Percentiles rank a stretch among this genome's conserved stretches.
phyloP scores from a whole-genome alignment of 805 yeast genomes.

The Candida krabiensis region DNA sequence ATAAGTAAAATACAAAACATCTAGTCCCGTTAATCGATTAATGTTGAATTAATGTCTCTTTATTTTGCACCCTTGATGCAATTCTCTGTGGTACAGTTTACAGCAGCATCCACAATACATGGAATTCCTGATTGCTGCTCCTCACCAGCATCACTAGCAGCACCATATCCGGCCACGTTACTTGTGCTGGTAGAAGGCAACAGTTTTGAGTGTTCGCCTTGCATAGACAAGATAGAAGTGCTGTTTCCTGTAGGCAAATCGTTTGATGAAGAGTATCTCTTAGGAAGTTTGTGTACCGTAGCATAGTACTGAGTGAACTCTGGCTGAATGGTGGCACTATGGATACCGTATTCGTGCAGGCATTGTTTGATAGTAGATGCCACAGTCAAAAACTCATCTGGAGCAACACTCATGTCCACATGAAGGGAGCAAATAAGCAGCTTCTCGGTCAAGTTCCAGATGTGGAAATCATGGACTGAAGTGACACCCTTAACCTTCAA shows the following conservation, averaged over 20 bases:
- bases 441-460: conserved; percentile 93
- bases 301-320: conserved; percentile 58
- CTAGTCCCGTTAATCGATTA: too few relatives aligned
- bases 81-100: conserved; percentile 47
- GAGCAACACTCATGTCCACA: conserved; percentile 65
- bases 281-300: conserved; percentile 29
- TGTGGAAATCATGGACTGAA: conserved; percentile 92
- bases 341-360: conserved; percentile 81
- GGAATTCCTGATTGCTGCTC: conserved; percentile 33
- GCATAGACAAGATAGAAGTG: conserved; percentile 1
- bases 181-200: conserved; percentile 30
- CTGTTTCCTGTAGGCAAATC: conserved; percentile 7
- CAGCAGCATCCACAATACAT: conserved; percentile 55
- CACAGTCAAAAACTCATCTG: conserved; percentile 65
- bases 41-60: too few relatives aligned
- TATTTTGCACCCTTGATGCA: conserved; percentile 39
- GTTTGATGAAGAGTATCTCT: conserved; percentile 26
- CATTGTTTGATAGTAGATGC: conserved; percentile 77
- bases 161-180: conserved; percentile 34
- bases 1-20: too few relatives aligned
- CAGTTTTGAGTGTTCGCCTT: conserved; percentile 11
- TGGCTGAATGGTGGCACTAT: conserved; percentile 95
- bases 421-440: conserved; percentile 87
- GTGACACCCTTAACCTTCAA: conserved; percentile 67
- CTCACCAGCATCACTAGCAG: conserved; percentile 32